Percentiles rank a stretch among this genome's conserved stretches.
phyloP scores from a whole-genome alignment of 2,329 filamentous ascomycete species.

The Paraconiothyrium brasiliense region DNA sequence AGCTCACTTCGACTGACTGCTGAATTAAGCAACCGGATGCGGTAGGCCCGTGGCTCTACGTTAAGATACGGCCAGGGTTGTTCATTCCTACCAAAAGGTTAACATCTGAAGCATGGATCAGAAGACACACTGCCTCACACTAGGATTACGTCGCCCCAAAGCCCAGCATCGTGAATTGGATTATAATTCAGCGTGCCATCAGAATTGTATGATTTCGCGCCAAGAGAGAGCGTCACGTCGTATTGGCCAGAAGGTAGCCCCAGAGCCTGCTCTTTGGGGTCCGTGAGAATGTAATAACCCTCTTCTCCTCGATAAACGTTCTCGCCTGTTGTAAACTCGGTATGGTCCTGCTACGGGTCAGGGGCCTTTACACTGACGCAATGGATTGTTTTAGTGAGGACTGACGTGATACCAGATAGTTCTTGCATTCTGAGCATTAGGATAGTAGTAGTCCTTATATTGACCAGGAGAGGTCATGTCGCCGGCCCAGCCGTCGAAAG shows the following conservation, averaged over 20 bases:
- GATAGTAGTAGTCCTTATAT: conserved; percentile 71
- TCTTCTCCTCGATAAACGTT: conserved; percentile 69
- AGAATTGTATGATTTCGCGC: conserved; percentile 63
- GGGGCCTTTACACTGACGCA: background rate
- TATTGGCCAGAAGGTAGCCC: conserved; percentile 64
- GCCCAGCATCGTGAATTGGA: conserved; percentile 57
- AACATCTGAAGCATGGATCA: background rate
- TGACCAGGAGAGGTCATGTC: conserved; percentile 62
- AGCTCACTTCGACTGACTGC: conserved; percentile 33
- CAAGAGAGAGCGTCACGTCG: conserved; percentile 64
- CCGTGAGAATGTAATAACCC: conserved; percentile 65
- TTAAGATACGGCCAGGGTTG: conserved; percentile 67
- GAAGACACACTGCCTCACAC: conserved; percentile 42
- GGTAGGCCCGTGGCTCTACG: conserved; percentile 69
- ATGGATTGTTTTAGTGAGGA: too few relatives aligned
- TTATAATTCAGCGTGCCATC: conserved; percentile 61
- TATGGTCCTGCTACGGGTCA: background rate
- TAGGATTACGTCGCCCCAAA: conserved; percentile 67
- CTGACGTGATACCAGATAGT: conserved; percentile 63
- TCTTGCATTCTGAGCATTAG: conserved; percentile 63
- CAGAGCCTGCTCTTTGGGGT: conserved; percentile 60
- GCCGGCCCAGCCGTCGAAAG: conserved; percentile 65
- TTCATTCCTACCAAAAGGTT: conserved; percentile 52
- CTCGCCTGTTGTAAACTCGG: conserved; percentile 56
- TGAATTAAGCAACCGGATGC: conserved; percentile 64